Evolutionary conservation across 176 grass and related monocot genomes (phyloP), one percentile per base, ranked within the genome.

Genomic region (Elaeis guineensis): DNA sequence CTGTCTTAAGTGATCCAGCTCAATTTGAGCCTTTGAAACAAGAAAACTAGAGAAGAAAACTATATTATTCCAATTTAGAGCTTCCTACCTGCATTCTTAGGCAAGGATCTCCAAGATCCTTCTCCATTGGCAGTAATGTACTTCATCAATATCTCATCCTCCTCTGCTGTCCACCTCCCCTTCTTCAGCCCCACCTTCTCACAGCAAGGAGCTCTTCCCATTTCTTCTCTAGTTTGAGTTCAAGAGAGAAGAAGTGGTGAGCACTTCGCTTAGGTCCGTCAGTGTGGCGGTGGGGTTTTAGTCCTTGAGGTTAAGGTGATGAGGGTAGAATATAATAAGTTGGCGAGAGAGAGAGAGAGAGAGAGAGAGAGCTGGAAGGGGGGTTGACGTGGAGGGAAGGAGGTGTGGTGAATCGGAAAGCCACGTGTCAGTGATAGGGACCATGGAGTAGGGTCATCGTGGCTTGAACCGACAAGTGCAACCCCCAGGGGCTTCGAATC

Each of bases 121-220:
- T 83, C 74, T 2, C 80, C 80, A 39, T 83, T 65, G 6, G 17
- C 25, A 21, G 55, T 23, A 23, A 83, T 73, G 44, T 74, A 74
- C 58, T 73, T 65, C 17, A 44, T 18, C 20, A 83, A 56, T n/a
- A 73, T 73, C 21, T 72, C 68, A 53, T 83, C 80, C 30, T 78
- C 80, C 18, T 83, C 73, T 5, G 48, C 44, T 2, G 73, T 62
- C 80, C 80, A 83, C 54, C 51, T 77, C 50, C 80, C 80, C 61
- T 72, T 77, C 54, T 77, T 83, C 23, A 78, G 21, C 50, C 74
- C 80, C 7, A 77, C 58, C 62, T 77, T 83, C 17, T 69, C 73
- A 54, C 80, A 83, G 44, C 80, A 83, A 19, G 80, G 80, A 29
- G 73, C 62, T 52, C 80, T 83, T 9, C 73, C 80, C 80, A 83